Conservation (phyloP, 75 land plant genomes). For the Gnetum montanum region DNA sequence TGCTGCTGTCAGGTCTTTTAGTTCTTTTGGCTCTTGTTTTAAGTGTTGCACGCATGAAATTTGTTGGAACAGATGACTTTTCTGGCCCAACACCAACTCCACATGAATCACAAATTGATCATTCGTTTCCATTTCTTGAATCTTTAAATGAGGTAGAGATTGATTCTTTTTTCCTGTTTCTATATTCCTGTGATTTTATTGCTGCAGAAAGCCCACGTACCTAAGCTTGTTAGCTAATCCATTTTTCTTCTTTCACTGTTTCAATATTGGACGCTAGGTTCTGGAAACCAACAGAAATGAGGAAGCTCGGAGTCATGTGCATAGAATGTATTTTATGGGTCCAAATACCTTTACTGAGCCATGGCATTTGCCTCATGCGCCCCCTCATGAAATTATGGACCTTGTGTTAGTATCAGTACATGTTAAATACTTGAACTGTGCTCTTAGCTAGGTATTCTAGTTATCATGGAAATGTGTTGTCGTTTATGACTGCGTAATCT, state of each 20-base stretch:
- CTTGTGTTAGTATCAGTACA: slow-evolving; percentile 47
- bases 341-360: slow-evolving; percentile 89
- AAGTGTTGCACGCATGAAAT: slow-evolving; percentile 92
- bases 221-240: not conserved
- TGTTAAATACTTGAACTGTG: not conserved
- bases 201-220: too few species aligned
- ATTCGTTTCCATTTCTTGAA: slow-evolving; percentile 90
- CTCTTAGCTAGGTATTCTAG: not conserved
- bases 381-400: slow-evolving; percentile 82
- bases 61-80: slow-evolving; percentile 84
- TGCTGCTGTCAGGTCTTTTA: slow-evolving; percentile 64
- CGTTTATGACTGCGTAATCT: not conserved
- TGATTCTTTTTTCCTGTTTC: not conserved
- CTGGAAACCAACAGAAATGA: slow-evolving; percentile 92
- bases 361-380: slow-evolving; percentile 93
- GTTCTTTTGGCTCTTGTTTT: slow-evolving; percentile 79
- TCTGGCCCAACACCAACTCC: slow-evolving; percentile 89
- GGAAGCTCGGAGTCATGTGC: slow-evolving; percentile 92
- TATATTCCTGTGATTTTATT: too few species aligned
- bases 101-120: slow-evolving; percentile 87
- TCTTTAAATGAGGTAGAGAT: slow-evolving; percentile 82
- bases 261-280: slow-evolving; percentile 32
- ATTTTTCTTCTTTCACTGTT: not conserved
- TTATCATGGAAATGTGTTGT: not conserved
- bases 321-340: slow-evolving; percentile 93